Evolutionary conservation across 805 yeast genomes (phyloP).

Genomic region (Lachancea kluyveri): DNA sequence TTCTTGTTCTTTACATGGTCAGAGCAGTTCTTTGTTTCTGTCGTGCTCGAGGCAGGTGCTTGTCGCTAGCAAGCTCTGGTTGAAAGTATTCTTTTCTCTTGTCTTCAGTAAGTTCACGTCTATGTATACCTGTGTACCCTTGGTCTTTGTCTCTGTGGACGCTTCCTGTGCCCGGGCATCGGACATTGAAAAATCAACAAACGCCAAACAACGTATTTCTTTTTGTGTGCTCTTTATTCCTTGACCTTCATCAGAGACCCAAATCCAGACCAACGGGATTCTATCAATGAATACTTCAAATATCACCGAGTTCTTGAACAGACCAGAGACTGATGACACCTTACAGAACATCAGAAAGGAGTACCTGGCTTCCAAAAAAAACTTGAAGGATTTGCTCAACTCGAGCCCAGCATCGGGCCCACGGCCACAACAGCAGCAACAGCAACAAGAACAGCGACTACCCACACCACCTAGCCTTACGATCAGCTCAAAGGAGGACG

Average conservation of each 20-base stretch:
- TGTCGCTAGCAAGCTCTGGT: too few species aligned
- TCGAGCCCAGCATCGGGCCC: slow-evolving; percentile 10
- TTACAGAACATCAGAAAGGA: slow-evolving; percentile 24
- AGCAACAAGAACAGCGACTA: slow-evolving; percentile 2
- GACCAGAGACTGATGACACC: slow-evolving; percentile 28
- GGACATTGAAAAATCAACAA: too few species aligned
- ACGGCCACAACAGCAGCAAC: background rate
- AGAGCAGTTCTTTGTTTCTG: too few species aligned
- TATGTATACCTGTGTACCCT: too few species aligned
- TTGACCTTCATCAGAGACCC: background rate
- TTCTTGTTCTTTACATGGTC: too few species aligned
- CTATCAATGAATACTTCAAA: background rate
- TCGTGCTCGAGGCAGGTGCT: too few species aligned
- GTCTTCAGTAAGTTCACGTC: too few species aligned
- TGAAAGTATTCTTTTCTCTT: too few species aligned
- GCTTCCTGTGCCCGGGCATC: too few species aligned
- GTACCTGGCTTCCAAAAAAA: slow-evolving; percentile 24
- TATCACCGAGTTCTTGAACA: slow-evolving; percentile 14
- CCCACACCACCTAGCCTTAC: slow-evolving; percentile 4
- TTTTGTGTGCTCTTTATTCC: too few species aligned
- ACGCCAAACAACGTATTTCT: too few species aligned
- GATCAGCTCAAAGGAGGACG: slow-evolving; percentile 7
- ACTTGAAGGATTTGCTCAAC: slow-evolving; percentile 18
- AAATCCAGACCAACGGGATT: background rate
- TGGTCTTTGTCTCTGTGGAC: too few species aligned